Evolutionary conservation across 2,329 filamentous ascomycete genomes (phyloP).

Genomic region (Blumeriella jaapii): DNA sequence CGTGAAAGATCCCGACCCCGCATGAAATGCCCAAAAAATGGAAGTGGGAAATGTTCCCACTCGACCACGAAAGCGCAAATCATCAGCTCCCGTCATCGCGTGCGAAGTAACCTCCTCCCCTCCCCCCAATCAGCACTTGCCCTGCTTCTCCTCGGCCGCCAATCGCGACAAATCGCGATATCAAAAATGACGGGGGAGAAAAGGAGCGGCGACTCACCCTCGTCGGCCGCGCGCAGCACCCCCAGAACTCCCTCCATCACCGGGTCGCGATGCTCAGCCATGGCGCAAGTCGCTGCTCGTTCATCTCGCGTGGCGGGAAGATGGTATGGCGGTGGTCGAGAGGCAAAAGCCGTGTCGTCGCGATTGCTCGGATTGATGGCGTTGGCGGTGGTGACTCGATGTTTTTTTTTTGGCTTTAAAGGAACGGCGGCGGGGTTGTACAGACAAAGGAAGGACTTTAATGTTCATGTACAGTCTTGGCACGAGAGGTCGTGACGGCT

Average conservation of each 20-base stretch:
- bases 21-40: not conserved
- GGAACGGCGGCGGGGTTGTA: not conserved
- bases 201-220: constrained; percentile 12
- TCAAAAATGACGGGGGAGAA: not conserved
- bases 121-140: not conserved
- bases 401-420: not conserved
- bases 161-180: not conserved
- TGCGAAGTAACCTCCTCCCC: not conserved
- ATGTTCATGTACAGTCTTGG: no score
- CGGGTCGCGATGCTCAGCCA: constrained; percentile 8
- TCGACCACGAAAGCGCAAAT: not conserved
- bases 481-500: no score
- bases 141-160: not conserved
- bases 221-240: constrained; percentile 5
- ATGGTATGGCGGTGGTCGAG: not conserved
- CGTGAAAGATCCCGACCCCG: not conserved
- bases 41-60: not conserved
- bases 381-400: not conserved
- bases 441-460: no score
- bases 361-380: not conserved
- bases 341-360: no score
- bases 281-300: constrained; percentile 3
- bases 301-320: constrained; percentile 4
- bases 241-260: constrained; percentile 11
- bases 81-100: not conserved